phyloP scores from a whole-genome alignment of 208 protist genomes.

The Jaenimonas drosophilae region DNA sequence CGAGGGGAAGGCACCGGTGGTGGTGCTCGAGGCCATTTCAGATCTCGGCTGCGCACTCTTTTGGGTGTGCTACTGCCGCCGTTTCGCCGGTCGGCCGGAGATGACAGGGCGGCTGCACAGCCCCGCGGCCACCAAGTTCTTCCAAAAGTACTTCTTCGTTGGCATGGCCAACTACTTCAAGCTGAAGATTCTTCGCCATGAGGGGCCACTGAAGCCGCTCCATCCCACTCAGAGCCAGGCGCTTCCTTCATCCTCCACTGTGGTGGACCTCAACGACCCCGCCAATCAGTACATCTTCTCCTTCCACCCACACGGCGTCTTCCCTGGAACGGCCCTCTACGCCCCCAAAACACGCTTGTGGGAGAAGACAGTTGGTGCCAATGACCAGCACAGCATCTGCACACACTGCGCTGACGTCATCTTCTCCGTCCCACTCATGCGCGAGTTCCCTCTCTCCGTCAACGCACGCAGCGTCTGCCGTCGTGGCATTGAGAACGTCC shows the following conservation, averaged over 20 bases:
- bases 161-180: slow-evolving; percentile 55
- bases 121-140: slow-evolving; percentile 16
- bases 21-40: slow-evolving; percentile 16
- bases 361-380: slow-evolving; percentile 23
- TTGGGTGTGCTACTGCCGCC: slow-evolving; percentile 57
- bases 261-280: slow-evolving; percentile 43
- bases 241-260: too few species aligned
- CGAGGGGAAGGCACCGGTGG: slow-evolving; percentile 16
- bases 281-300: slow-evolving; percentile 57
- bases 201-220: neutral
- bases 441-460: slow-evolving; percentile 35
- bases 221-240: too few species aligned
- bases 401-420: slow-evolving; percentile 52
- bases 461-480: slow-evolving; percentile 34
- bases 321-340: slow-evolving; percentile 41
- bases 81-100: slow-evolving; percentile 41
- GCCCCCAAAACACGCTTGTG: slow-evolving; percentile 26
- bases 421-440: slow-evolving; percentile 54
- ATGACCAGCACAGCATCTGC: slow-evolving; percentile 19
- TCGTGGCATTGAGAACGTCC: slow-evolving; percentile 27
- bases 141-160: slow-evolving; percentile 41
- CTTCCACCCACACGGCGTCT: slow-evolving; percentile 71
- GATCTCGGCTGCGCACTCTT: slow-evolving; percentile 36
- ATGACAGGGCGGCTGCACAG: slow-evolving; percentile 41
- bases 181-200: slow-evolving; percentile 17